Evolutionary conservation across 305 asterid species (phyloP).

Genomic region (Plantago coronopus): DNA sequence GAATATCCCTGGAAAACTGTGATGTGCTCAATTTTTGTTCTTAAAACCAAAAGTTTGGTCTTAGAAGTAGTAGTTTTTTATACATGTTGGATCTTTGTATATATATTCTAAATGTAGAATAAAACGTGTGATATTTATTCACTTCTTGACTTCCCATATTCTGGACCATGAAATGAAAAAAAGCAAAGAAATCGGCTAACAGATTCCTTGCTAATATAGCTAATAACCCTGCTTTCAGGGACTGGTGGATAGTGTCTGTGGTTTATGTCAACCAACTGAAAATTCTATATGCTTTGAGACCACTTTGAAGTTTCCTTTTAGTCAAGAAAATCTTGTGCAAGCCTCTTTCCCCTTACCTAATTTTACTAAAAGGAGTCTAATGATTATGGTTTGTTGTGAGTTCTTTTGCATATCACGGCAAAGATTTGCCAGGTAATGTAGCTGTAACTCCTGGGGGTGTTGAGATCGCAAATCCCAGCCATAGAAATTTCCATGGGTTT

Average conservation of each 20-base stretch:
- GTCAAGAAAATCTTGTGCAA: background rate
- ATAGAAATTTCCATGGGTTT: background rate
- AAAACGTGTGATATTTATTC: too few relatives aligned
- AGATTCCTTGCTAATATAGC: background rate
- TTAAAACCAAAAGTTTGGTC: too few relatives aligned
- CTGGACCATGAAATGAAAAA: too few relatives aligned
- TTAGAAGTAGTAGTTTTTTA: background rate
- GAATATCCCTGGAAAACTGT: too few relatives aligned
- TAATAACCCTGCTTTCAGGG: background rate
- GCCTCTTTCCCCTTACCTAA: background rate
- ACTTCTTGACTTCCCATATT: too few relatives aligned
- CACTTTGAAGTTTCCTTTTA: background rate
- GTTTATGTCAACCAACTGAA: background rate
- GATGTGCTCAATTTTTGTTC: too few relatives aligned
- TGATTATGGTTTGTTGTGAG: conserved; percentile 9
- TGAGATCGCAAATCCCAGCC: too few relatives aligned
- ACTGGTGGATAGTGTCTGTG: background rate
- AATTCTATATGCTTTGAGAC: background rate
- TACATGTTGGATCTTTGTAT: background rate
- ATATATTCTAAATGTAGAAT: background rate
- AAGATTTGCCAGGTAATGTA: background rate
- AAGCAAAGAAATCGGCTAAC: background rate
- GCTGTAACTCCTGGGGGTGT: background rate
- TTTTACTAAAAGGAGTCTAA: background rate
- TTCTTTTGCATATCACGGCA: background rate